A percentile compares a stretch with the other conserved stretches of the same genome.
Evolutionary conservation across 169 alveolate genomes (phyloP).

Genomic region (Eimeria acervulina): DNA sequence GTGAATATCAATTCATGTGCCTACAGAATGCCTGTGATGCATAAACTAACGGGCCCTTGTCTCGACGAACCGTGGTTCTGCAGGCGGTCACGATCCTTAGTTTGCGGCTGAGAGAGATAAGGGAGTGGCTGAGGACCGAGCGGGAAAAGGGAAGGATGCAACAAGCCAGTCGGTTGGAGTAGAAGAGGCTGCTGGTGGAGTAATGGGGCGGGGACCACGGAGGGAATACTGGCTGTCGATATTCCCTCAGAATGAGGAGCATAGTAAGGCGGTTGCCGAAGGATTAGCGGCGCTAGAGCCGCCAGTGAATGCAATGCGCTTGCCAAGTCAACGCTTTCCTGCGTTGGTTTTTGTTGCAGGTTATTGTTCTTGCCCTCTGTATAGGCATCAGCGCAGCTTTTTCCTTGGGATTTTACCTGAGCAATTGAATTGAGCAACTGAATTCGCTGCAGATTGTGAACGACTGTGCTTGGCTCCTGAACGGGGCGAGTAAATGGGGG

Average conservation of each 20-base stretch:
- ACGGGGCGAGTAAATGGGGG: background rate
- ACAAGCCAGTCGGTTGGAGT: conserved; percentile 55
- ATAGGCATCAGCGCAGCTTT: background rate
- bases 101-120: conserved; percentile 9
- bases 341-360: background rate
- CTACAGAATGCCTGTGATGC: background rate
- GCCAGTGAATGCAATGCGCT: conserved; percentile 42
- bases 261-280: background rate
- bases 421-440: conserved; percentile 33
- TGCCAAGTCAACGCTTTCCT: conserved; percentile 29
- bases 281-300: conserved; percentile 38
- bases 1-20: background rate
- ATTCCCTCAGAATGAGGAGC: conserved; percentile 1
- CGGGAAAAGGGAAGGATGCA: conserved; percentile 28
- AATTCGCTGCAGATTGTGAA: background rate
- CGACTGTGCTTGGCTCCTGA: background rate
- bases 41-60: background rate
- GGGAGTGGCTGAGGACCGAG: conserved; percentile 4
- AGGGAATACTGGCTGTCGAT: conserved; percentile 12
- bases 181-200: conserved; percentile 60
- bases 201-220: conserved; percentile 56
- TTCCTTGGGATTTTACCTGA: conserved; percentile 11
- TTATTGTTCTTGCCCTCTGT: conserved; percentile 6
- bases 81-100: background rate
- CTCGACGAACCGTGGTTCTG: conserved; percentile 11